Base-by-base conservation (phyloP, 139 green algal species). In the Tetraselmis striata region DNA sequence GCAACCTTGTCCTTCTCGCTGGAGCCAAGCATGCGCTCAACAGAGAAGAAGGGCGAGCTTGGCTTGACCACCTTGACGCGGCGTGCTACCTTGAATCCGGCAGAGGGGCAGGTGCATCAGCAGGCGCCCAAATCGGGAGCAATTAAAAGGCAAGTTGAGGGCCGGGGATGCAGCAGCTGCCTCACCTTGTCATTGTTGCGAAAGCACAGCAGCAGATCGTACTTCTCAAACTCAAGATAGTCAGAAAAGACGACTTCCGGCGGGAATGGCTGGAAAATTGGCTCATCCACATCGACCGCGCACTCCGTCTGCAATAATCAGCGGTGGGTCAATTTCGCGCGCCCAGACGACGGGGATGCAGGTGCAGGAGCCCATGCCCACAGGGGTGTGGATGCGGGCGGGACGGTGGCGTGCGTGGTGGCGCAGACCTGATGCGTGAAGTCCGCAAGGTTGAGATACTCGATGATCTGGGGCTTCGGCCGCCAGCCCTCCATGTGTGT, bases 161-260 rank as follows among this genome's bases (percentile, higher is more conserved):
- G n/a, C n/a, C n/a, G n/a, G n/a, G n/a, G n/a, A n/a, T n/a, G n/a
- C n/a, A n/a, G n/a, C n/a, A n/a, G n/a, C n/a, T n/a, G n/a, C n/a
- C n/a, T 59, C 79, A 94, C 92, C 29, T 80, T 87, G 85, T 97
- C 93, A 77, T 95, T 94, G 87, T 97, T 97, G 30, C 93, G 88
- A 28, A 97, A 83, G 5, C 81, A 89, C 31, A 97, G 83, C 2
- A 80, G 80, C 1, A 86, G 84, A 59, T 92, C 84, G 75, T 94
- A 94, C 28, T 79, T 83, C 28, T 92, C 81, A 82, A 93, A 93
- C 0, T 90, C 76, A 77, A 93, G 80, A 74, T 94, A 95, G 18
- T 80, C 78, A 31, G 90, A 81, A 59, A 95, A 97, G 0, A 84
- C 82, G 0, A 96, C 81, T 77, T 93, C 86, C 76, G 90, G 86